These are phyloP conservation scores for Suillus plorans DNA, from an alignment of 768 basidiomycete species.

Conservation along the genomic window DNA sequence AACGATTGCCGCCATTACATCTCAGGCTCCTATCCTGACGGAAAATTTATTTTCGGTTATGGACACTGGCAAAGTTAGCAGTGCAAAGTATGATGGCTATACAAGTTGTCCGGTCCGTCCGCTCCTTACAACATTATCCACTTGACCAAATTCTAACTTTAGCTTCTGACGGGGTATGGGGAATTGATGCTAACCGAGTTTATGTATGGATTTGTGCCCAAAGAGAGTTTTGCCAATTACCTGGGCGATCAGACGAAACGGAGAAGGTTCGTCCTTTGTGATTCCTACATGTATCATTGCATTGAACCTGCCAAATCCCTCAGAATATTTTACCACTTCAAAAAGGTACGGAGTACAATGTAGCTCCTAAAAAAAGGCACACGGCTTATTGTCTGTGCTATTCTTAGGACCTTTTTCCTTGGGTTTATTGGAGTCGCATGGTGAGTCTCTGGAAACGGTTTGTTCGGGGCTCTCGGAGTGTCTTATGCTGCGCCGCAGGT, in stretches of 20 bases:
- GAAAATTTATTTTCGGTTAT: conserved; percentile 83
- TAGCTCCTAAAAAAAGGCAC: not conserved
- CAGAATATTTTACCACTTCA: conserved; percentile 84
- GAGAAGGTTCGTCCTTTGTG: conserved; percentile 50
- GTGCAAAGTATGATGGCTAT: conserved; percentile 84
- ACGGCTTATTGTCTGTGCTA: conserved; percentile 1
- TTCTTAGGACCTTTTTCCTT: conserved; percentile 33
- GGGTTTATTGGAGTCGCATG: conserved; percentile 77
- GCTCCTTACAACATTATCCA: conserved; percentile 5
- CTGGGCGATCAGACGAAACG: conserved; percentile 77
- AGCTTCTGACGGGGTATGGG: conserved; percentile 82
- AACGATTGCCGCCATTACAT: conserved; percentile 92
- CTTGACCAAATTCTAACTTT: conserved; percentile 6
- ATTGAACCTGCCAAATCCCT: conserved; percentile 9
- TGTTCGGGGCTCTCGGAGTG: conserved; percentile 64
- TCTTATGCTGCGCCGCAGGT: conserved; percentile 50
- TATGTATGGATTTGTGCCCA: conserved; percentile 85
- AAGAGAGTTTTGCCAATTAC: conserved; percentile 75
- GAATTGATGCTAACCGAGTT: conserved; percentile 89
- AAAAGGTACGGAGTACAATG: conserved; percentile 53
- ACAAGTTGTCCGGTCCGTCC: conserved; percentile 78
- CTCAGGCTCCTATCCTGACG: conserved; percentile 85
- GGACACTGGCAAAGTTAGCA: conserved; percentile 66
- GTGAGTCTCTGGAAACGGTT: conserved; percentile 38
- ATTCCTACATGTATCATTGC: not conserved